Percentiles rank a stretch among this genome's conserved stretches.
Evolutionary conservation across 257 asterid genomes (phyloP).

Genomic region (Lycium barbarum): DNA sequence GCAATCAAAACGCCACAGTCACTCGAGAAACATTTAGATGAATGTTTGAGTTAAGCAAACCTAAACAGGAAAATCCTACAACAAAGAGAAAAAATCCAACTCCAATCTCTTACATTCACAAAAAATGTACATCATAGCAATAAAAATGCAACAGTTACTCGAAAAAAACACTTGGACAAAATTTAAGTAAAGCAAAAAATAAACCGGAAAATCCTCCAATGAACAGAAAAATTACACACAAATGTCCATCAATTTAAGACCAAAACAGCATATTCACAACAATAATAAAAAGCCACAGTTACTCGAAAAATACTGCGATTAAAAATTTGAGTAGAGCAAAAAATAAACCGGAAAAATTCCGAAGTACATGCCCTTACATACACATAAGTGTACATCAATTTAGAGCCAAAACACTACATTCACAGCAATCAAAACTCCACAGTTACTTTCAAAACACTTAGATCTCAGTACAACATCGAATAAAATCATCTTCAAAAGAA

Average conservation of each 20-base stretch:
- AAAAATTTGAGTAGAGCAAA: not conserved
- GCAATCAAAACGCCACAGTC: constrained; percentile 25
- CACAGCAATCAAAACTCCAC: constrained; percentile 21
- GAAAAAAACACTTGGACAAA: not conserved
- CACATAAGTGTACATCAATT: constrained; percentile 30
- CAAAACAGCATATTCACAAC: not conserved
- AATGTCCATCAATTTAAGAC: constrained; percentile 34
- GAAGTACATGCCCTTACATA: not conserved
- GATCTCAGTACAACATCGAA: constrained; percentile 40
- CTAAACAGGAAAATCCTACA: constrained; percentile 16
- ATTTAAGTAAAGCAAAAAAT: not conserved
- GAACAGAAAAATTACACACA: not conserved
- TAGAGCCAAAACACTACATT: constrained; percentile 29
- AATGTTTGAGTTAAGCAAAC: not conserved
- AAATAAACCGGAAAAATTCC: not conserved
- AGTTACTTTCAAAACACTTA: constrained; percentile 20
- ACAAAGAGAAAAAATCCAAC: not conserved
- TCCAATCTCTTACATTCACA: not conserved
- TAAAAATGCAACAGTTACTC: constrained; percentile 28
- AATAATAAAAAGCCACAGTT: constrained; percentile 27
- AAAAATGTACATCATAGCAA: not conserved
- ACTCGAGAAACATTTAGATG: not conserved
- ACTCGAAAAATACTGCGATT: not conserved
- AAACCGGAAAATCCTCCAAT: constrained; percentile 23
- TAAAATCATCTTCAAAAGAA: constrained; percentile 4